Evolutionary conservation across 768 basidiomycete genomes (phyloP), one percentile per base, ranked within the genome.

Genomic region (Sarcodon aspratus): DNA sequence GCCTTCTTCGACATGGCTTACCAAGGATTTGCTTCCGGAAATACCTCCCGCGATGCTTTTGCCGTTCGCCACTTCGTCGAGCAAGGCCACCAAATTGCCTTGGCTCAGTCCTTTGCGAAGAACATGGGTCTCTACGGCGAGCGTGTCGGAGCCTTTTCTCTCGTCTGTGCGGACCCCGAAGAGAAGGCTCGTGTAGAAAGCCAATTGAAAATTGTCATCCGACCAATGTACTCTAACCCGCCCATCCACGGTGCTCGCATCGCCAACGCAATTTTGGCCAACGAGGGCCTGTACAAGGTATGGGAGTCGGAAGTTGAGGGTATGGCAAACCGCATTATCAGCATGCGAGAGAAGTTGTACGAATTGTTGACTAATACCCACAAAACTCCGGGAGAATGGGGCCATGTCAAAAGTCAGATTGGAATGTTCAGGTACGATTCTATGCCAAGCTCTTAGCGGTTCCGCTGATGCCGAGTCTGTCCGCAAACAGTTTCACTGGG

Each of bases 1-100:
- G 88, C 95, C 47, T 92, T 97, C 80, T 97, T 98, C 65, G 96
- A 99, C 69, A 97, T 97, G 93, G 95, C 96, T 12, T 99, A 99
- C 73, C 92, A 96, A 68, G 96, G 96, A 46, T 99, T 99, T 64
- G 95, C 96, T 34, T 96, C 94, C 18, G 96, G 96, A 46, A 82
- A 82, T 46, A 92, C 90, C 55, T 64, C 82, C 55, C 82, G 80
- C 49, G 96, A 99, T 61, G 96, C 95, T 9, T 94, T 90, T 65
- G 92, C 95, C 33, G 80, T 97, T 50, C 87, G 95, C 55, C 80
- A 95, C 70, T 98, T 99, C 64, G 87, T 95, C 47, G 73, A 80
- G 15, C 73, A 91, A 63, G 89, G 91, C 18, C 93, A 96, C 69
- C 85, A 93, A 61, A 67, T 94, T 57, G 87, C 93, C 31, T 77